Conservation (phyloP, 306 rosid species). For the Cajanus cajan region DNA sequence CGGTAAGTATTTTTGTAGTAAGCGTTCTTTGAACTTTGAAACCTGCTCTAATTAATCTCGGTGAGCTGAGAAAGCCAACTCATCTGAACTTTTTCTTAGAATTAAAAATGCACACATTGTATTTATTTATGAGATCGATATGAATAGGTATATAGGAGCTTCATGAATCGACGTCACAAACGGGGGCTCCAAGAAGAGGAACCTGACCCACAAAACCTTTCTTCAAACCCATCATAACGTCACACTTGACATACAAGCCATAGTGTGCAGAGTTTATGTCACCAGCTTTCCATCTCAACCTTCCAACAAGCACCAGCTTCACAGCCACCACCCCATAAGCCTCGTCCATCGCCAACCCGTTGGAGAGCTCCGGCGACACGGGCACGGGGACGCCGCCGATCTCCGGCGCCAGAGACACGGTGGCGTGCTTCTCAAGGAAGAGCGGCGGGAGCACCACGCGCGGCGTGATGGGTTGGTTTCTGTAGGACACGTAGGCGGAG, state of each 20-base stretch:
- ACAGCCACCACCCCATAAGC: constrained; percentile 58
- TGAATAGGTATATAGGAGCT: background rate
- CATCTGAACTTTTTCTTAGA: too few species aligned
- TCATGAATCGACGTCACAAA: constrained; percentile 67
- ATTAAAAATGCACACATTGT: background rate
- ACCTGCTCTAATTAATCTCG: too few species aligned
- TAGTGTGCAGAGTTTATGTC: constrained; percentile 59
- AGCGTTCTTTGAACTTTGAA: too few species aligned
- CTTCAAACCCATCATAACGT: constrained; percentile 65
- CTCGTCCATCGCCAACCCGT: constrained; percentile 56
- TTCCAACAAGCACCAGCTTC: constrained; percentile 60
- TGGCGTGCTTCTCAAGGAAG: constrained; percentile 39
- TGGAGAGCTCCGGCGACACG: constrained; percentile 51
- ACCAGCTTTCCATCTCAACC: constrained; percentile 73
- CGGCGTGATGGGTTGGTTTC: constrained; percentile 65
- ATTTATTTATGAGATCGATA: background rate
- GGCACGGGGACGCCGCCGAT: constrained; percentile 67
- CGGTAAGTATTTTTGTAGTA: too few species aligned
- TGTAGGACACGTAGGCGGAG: constrained; percentile 50
- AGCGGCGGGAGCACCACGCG: constrained; percentile 63
- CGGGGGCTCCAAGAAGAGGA: constrained; percentile 64
- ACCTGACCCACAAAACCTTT: constrained; percentile 72
- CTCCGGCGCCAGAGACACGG: constrained; percentile 62
- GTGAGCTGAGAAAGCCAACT: too few species aligned
- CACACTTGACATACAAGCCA: constrained; percentile 62